phyloP scores from a whole-genome alignment of 768 basidiomycete species.

The Pholiota molesta region DNA sequence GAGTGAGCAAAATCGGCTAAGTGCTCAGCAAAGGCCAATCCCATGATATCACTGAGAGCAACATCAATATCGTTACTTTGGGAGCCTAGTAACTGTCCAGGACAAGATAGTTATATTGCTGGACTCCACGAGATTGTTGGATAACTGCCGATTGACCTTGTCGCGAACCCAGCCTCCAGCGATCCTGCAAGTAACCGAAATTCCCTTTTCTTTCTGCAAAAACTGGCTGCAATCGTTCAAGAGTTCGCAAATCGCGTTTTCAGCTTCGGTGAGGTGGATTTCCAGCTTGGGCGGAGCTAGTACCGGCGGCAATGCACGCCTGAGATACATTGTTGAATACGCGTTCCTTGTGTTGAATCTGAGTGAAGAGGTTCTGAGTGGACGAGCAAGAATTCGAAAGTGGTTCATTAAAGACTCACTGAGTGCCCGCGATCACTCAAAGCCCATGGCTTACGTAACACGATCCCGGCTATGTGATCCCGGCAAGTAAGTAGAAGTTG shows the following conservation, averaged over 20 bases:
- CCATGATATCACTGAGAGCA: slow-evolving; percentile 88
- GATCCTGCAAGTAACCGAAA: slow-evolving; percentile 77
- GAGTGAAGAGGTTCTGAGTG: not conserved
- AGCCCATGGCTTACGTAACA: not conserved
- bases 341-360: not conserved
- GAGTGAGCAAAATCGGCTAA: slow-evolving; percentile 64
- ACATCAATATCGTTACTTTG: slow-evolving; percentile 94
- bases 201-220: slow-evolving; percentile 53
- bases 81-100: slow-evolving; percentile 70
- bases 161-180: slow-evolving; percentile 99
- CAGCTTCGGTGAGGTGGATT: slow-evolving; percentile 66
- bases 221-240: slow-evolving; percentile 76
- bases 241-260: slow-evolving; percentile 72
- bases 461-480: no score
- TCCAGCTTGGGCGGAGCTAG: slow-evolving; percentile 30
- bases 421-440: not conserved
- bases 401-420: slow-evolving; percentile 7
- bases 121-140: not conserved
- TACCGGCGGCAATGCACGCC: slow-evolving; percentile 17
- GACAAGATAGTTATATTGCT: slow-evolving; percentile 3
- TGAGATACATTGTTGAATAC: slow-evolving; percentile 20
- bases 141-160: slow-evolving; percentile 61
- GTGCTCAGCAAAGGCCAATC: slow-evolving; percentile 81
- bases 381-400: not conserved
- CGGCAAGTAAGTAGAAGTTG: no score